A percentile compares a stretch with the other conserved stretches of the same genome.
phyloP scores from a whole-genome alignment of 2,329 filamentous ascomycete species.

The Colletotrichum spinosum region DNA sequence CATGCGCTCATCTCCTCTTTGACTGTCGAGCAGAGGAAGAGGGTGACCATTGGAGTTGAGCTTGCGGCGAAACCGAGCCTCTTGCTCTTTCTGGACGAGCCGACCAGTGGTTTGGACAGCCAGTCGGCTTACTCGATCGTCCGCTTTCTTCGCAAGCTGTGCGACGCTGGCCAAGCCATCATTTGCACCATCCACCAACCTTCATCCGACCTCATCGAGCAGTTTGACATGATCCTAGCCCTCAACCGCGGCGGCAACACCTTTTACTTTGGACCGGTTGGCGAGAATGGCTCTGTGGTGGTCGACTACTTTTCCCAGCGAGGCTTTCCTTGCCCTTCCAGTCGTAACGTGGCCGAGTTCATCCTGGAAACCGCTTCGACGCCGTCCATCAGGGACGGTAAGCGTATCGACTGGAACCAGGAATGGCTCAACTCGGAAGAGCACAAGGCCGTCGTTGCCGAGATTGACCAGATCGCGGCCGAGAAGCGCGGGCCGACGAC shows the following conservation, averaged over 20 bases:
- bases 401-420: constrained; percentile 76
- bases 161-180: constrained; percentile 73
- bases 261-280: constrained; percentile 80
- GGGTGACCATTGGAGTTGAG: constrained; percentile 77
- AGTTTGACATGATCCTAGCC: constrained; percentile 80
- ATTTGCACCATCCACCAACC: constrained; percentile 75
- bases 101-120: constrained; percentile 62
- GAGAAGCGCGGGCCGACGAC: constrained; percentile 48
- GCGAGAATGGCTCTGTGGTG: constrained; percentile 73
- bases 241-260: constrained; percentile 77
- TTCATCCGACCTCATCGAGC: constrained; percentile 68
- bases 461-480: constrained; percentile 73
- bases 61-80: constrained; percentile 75
- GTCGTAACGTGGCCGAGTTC: constrained; percentile 62
- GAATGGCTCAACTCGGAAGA: constrained; percentile 78
- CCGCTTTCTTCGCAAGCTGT: constrained; percentile 57
- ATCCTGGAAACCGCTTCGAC: constrained; percentile 58
- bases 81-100: constrained; percentile 76
- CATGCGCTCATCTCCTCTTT: constrained; percentile 69
- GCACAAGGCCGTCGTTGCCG: constrained; percentile 66
- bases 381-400: constrained; percentile 49
- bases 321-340: constrained; percentile 73
- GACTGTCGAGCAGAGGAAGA: constrained; percentile 68
- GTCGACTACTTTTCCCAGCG: constrained; percentile 68
- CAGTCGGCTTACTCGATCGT: constrained; percentile 53